These are phyloP conservation scores for Tolypocladium tropicale DNA, from an alignment of 2,329 filamentous ascomycete genomes.

Conservation along the genomic window DNA sequence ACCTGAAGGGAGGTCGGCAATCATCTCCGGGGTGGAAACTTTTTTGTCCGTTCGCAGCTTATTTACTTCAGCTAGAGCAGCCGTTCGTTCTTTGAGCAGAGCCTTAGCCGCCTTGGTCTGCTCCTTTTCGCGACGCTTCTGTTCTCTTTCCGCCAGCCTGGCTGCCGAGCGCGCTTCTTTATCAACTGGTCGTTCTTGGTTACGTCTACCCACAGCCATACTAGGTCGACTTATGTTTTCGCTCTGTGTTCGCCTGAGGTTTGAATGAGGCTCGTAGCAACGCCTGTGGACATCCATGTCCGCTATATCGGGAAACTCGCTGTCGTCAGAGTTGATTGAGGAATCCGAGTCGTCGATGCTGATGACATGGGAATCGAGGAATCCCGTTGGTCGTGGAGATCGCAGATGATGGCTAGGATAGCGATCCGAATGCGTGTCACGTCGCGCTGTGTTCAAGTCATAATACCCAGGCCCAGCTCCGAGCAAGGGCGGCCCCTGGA, in stretches of 20 bases:
- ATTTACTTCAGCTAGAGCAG: slow-evolving; percentile 63
- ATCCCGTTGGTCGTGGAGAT: not conserved
- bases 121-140: slow-evolving; percentile 46
- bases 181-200: not conserved
- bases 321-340: slow-evolving; percentile 27
- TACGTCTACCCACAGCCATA: not conserved
- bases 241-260: slow-evolving; percentile 20
- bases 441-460: not conserved
- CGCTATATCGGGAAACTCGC: slow-evolving; percentile 38
- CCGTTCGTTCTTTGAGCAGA: slow-evolving; percentile 51
- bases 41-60: slow-evolving; percentile 66
- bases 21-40: slow-evolving; percentile 64
- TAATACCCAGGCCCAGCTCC: no score
- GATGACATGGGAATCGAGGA: slow-evolving; percentile 15
- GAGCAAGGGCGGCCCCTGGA: not conserved
- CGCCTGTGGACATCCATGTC: slow-evolving; percentile 24
- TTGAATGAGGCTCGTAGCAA: slow-evolving; percentile 7
- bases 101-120: slow-evolving; percentile 51
- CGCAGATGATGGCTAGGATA: not conserved
- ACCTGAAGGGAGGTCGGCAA: slow-evolving; percentile 54
- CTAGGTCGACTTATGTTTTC: slow-evolving; percentile 10
- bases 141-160: slow-evolving; percentile 36
- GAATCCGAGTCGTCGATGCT: slow-evolving; percentile 24
- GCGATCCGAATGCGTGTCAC: not conserved
- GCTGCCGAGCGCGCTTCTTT: not conserved